Base-by-base conservation (phyloP, 1,139 yeast species). In the Pichia kudriavzevii region DNA sequence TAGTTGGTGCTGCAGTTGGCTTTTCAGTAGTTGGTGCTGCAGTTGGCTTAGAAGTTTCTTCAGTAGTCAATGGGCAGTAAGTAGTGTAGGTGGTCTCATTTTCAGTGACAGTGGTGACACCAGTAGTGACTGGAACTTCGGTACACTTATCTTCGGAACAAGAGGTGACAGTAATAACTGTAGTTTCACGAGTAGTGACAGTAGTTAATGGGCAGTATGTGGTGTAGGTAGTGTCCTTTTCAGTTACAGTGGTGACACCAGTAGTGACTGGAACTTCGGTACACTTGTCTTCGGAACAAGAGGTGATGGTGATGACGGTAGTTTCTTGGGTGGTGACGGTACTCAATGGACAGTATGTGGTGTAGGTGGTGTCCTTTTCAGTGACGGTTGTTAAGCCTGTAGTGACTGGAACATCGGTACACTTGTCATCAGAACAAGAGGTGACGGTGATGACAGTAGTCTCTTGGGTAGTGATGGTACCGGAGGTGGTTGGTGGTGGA, bases 191-290 rank as follows among this genome's bases (percentile, higher is more conserved):
- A 21, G 45, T 47, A 24, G 37, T 40, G 27, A 39, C 40, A 13
- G 43, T 18, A 12, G 50, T 40, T 38, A 64, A 52, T 49, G 70
- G 72, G 49, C 72, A 67, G 59, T 60, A 67, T 20, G 72, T 67
- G 38, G 71, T 64, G 58, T 59, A 60, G 28, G 49, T 42, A 31
- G 68, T 63, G 27, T 38, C 50, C 15, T 35, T 38, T 20, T 43
- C 44, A 34, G 72, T 65, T 38, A 60, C 58, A 33, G 59, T 58
- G 33, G 69, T 62, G 36, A 66, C 55, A 44, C 71, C 72, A 40
- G 73, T 65, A 36, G 66, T 59, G 34, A 60, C 64, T 38, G 69
- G 56, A 13, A 10, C 22, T 36, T 54, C 58, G 20, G 63, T 37
- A 52, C 75, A 69, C 34, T 50, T 56, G 49, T 64, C 44, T 42